Evolutionary conservation across 2,329 filamentous ascomycete genomes (phyloP), one percentile per base, ranked within the genome.

Genomic region (Aspergillus calidoustus): DNA sequence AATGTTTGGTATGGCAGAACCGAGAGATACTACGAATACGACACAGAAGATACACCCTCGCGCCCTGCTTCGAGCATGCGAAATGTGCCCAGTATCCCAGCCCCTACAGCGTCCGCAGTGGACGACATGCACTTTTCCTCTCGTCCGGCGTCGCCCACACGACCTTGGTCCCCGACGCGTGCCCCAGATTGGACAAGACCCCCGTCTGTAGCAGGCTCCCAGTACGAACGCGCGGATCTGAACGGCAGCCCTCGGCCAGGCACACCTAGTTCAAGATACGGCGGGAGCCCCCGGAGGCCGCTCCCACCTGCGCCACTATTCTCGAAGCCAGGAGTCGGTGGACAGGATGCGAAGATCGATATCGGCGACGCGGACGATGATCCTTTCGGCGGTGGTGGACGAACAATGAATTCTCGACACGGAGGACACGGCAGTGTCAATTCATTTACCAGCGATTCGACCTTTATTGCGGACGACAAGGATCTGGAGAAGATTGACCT

Each of bases 201-300:
- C 8, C 89, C 92, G 3, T 78, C 77, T 0, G 72, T 76, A 1
- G 86, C 88, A 0, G 88, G 83, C 66, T 81, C 89, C 25, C 84
- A 88, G 4, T 98, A 95, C 76, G 95, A 98, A 76, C 92, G 93
- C 0, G 84, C 89, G 23, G 93, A 97, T 69, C 79, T 98, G 62
- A 94, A 98, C 71, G 95, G 95, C 53, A 93, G 87, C 64, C 93
- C 95, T 7, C 83, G 95, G 61, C 94, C 95, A 1, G 94, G 94
- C 5, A 97, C 94, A 0, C 93, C 94, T 1, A 93, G 93, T 0
- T 94, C 92, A 2, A 86, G 88, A 74, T 97, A 98, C 75, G 91
- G 93, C 22, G 91, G 93, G 3, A 96, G 92, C 72, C 92, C 93
- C 11, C 87, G 92, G 68, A 86, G 94, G 59, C 94, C 94, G 3